Evolutionary conservation across 1,139 yeast species (phyloP), one percentile per base, ranked within the genome.

Genomic region (Pichia norvegensis): DNA sequence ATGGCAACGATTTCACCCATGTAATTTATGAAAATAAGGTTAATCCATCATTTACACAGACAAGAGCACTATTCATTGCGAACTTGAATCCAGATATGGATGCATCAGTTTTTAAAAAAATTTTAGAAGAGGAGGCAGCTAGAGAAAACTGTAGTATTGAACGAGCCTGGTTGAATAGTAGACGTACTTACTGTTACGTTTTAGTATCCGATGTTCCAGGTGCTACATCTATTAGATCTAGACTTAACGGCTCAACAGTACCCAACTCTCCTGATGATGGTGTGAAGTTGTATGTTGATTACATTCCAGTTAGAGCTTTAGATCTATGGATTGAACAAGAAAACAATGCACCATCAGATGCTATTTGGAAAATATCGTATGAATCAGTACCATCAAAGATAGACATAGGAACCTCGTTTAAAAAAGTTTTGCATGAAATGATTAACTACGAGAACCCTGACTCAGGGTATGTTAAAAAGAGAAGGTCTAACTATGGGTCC

Each of bases 251-350:
- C 0, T 47, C 60, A 3, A 48, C 52, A 31, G 68, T 69, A 49
- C 72, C 73, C 1, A 48, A 55, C 2, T 54, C 63, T 38, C 55
- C 46, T 27, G 49, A 40, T 22, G 63, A 62, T 44, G 45, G 50
- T 29, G 47, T 50, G 21, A 59, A 59, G 19, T 52, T 71, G 36
- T 71, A 59, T 51, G 68, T 68, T 37, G 76, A 72, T 52, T 72
- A 59, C 52, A 67, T 72, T 35, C 76, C 76, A 0, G 75, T 70
- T 13, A 68, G 69, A 51, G 74, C 73, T 17, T 64, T 71, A 19
- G 69, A 67, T 48, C 66, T 64, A 45, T 72, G 76, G 76, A 70
- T 72, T 14, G 73, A 64, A 52, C 74, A 72, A 53, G 77, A 72
- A 53, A 70, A 67, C 46, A 58, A 57, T 39, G 73, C 73, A 10